Base-by-base conservation (phyloP, 2,329 filamentous ascomycete species). In the Orbilia quercus region DNA sequence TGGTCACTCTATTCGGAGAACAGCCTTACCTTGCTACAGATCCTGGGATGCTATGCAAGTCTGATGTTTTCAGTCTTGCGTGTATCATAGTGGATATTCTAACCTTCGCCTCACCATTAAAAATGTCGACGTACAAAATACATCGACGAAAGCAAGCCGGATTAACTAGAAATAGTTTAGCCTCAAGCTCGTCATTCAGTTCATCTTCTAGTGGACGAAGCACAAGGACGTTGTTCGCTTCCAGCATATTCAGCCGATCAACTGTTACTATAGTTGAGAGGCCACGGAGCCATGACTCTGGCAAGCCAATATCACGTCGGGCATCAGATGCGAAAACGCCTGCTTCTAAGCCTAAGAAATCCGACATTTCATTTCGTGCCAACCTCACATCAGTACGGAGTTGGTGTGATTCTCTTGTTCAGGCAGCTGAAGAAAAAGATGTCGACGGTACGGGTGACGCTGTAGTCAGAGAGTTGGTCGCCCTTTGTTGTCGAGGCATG, bases 1-100 rank as follows among this genome's bases (percentile, higher is more conserved):
- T 69, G 14, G 53, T 67, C 1, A 22, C 48, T n/a, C 28, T 59
- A 3, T 44, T 63, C 18, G 63, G 70, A 11, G 70, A 74, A 9
- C 63, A 74, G 12, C 64, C 48, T 1, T 38, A 74, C 18, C 36
- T 63, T 4, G 64, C 60, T 1, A 63, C 63, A 14, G 70, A 74
- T 9, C 50, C 63, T 9, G 45, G 28, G 5, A 23, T 69, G 7
- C 22, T 67, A 9, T 74, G 64, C 63, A 78, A 79, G 69, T 86
- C 88, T 42, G 90, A 92, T 78, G 82, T 92, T 18, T 93, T 90
- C 80, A 90, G 89, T 4, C 82, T 92, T 0, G 90, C 87, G 7
- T 90, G 89, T 79, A 84, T 92, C 54, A 90, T 90, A 70, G 82
- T 92, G n/a, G 90, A 93, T 75, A 84, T 92, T 22, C 78, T 92